These are phyloP conservation scores for Spergularia azorica DNA, from an alignment of 179 eudicot species.

Conservation along the genomic window DNA sequence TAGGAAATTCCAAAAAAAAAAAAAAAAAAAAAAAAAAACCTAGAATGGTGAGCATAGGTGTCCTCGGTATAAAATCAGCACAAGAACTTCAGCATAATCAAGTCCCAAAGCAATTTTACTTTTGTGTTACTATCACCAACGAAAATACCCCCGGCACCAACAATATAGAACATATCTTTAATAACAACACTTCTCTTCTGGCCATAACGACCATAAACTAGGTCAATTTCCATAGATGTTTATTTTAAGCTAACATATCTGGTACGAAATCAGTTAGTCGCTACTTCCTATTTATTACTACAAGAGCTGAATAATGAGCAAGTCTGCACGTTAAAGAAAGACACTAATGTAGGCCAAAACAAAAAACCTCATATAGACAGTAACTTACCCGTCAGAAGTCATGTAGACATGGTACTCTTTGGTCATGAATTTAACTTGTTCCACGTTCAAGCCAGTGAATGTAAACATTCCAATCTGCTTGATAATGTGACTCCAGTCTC, in stretches of 20 bases:
- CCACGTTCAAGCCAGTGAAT: slow-evolving; percentile 53
- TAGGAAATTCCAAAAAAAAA: too few species aligned
- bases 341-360: not conserved
- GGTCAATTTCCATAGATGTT: not conserved
- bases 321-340: not conserved
- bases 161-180: too few species aligned
- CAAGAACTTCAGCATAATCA: not conserved
- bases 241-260: not conserved
- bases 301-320: not conserved
- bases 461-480: slow-evolving; percentile 62
- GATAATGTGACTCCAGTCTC: slow-evolving; percentile 61
- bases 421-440: slow-evolving; percentile 53
- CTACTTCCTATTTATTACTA: not conserved
- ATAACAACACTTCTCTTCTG: not conserved
- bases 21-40: too few species aligned
- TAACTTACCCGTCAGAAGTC: slow-evolving; percentile 58
- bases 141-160: not conserved
- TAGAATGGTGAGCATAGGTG: too few species aligned
- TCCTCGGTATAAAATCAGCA: too few species aligned
- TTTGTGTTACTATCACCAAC: not conserved
- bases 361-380: not conserved
- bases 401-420: slow-evolving; percentile 54
- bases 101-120: not conserved
- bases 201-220: not conserved
- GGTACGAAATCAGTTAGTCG: not conserved